Conservation (phyloP, 495 filamentous ascomycete species). For the Sporormia fimetaria region DNA sequence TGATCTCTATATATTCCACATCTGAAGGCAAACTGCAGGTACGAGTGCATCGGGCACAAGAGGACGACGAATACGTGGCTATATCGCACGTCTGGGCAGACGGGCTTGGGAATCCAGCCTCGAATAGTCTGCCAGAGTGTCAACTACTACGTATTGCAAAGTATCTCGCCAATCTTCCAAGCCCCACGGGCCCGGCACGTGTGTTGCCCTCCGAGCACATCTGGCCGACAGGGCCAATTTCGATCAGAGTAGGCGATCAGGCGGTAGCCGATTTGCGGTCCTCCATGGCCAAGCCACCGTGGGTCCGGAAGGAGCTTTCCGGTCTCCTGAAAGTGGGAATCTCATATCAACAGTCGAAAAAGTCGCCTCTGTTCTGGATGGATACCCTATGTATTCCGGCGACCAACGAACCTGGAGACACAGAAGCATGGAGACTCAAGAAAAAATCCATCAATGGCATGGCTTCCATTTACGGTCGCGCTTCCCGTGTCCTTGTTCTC, state of each 20-base stretch:
- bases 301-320: too few relatives aligned
- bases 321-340: neutral
- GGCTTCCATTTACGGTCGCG: slow-evolving; percentile 11
- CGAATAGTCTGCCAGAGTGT: slow-evolving; percentile 6
- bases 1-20: too few relatives aligned
- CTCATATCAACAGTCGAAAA: neutral
- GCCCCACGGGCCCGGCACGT: too few relatives aligned
- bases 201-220: too few relatives aligned
- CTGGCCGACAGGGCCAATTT: too few relatives aligned
- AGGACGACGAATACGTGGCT: slow-evolving; percentile 1
- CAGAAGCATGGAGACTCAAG: neutral
- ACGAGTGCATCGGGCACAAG: neutral
- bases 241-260: neutral
- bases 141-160: neutral
- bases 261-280: neutral
- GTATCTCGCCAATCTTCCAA: slow-evolving; percentile 2
- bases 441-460: slow-evolving; percentile 9
- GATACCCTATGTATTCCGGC: slow-evolving; percentile 20
- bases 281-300: neutral
- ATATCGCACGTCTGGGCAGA: slow-evolving; percentile 17
- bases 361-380: slow-evolving; percentile 16
- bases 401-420: neutral
- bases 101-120: slow-evolving; percentile 11
- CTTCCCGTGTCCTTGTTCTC: slow-evolving; percentile 12
- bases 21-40: neutral